A percentile compares a stretch with the other conserved stretches of the same genome.
These are phyloP conservation scores for Priceomyces castillae DNA, from an alignment of 805 yeast species.

Conservation along the genomic window DNA sequence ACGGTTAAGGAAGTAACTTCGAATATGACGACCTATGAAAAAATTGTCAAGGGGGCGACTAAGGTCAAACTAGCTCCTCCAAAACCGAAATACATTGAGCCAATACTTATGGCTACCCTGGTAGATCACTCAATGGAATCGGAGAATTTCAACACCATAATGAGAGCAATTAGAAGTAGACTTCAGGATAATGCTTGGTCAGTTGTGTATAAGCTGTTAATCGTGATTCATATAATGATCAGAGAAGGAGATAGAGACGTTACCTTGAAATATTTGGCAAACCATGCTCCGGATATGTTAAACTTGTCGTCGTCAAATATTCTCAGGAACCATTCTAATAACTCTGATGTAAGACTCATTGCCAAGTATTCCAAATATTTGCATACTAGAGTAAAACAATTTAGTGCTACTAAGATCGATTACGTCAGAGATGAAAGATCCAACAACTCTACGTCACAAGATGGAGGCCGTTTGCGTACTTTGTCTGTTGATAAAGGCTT, in stretches of 20 bases:
- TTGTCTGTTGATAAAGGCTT: slow-evolving; percentile 76
- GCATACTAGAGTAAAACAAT: slow-evolving; percentile 66
- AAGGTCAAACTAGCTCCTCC: slow-evolving; percentile 86
- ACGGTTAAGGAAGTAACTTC: background rate
- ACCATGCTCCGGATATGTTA: slow-evolving; percentile 48
- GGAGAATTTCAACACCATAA: slow-evolving; percentile 64
- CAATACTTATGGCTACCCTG: slow-evolving; percentile 71
- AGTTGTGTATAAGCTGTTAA: slow-evolving; percentile 77
- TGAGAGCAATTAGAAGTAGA: slow-evolving; percentile 60
- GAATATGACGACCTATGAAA: slow-evolving; percentile 63
- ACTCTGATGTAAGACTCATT: slow-evolving; percentile 53
- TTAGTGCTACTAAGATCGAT: slow-evolving; percentile 60
- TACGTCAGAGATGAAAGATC: slow-evolving; percentile 70
- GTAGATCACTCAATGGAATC: slow-evolving; percentile 38
- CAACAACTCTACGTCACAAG: slow-evolving; percentile 43
- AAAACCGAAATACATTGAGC: slow-evolving; percentile 92
- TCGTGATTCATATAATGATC: slow-evolving; percentile 86
- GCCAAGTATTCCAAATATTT: slow-evolving; percentile 72
- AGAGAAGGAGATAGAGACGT: slow-evolving; percentile 85
- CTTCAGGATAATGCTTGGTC: slow-evolving; percentile 87
- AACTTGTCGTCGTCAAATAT: slow-evolving; percentile 38
- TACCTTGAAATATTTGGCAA: slow-evolving; percentile 59
- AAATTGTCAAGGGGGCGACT: slow-evolving; percentile 63
- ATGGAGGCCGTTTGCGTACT: slow-evolving; percentile 60
- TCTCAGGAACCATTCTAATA: slow-evolving; percentile 35